Evolutionary conservation across 2,329 filamentous ascomycete genomes (phyloP).

Genomic region (Venturia pyrina): DNA sequence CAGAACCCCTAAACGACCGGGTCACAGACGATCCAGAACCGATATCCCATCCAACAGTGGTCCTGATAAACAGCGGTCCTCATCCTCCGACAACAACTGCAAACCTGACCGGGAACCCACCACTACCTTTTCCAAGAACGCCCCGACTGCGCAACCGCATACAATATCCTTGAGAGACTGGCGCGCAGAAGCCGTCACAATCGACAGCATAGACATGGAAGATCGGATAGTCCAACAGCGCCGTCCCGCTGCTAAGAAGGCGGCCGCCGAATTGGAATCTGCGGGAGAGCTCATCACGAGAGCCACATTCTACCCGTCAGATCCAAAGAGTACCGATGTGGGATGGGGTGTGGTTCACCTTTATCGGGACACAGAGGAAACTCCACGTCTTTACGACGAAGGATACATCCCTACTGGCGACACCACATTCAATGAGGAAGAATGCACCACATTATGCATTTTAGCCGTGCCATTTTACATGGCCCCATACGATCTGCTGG

Average conservation of each 20-base stretch:
- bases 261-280: slow-evolving; percentile 32
- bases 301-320: slow-evolving; percentile 64
- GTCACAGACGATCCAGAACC: slow-evolving; percentile 1
- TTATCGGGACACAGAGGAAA: slow-evolving; percentile 76
- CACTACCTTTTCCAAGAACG: neutral
- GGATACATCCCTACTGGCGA: slow-evolving; percentile 1
- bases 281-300: slow-evolving; percentile 63
- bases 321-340: slow-evolving; percentile 62
- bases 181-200: slow-evolving; percentile 67
- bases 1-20: neutral
- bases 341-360: slow-evolving; percentile 92
- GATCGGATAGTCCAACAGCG: slow-evolving; percentile 21
- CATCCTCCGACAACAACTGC: neutral
- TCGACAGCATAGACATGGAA: slow-evolving; percentile 73
- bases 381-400: slow-evolving; percentile 48
- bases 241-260: slow-evolving; percentile 25
- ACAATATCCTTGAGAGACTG: slow-evolving; percentile 47
- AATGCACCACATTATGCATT: slow-evolving; percentile 84
- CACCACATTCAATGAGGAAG: slow-evolving; percentile 38
- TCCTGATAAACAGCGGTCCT: neutral
- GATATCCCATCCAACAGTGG: neutral
- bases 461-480: slow-evolving; percentile 92
- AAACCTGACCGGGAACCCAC: neutral
- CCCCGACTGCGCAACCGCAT: neutral
- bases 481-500: slow-evolving; percentile 80